Evolutionary conservation across 2,329 filamentous ascomycete species (phyloP).

Genomic region (Fusarium abutilonis): DNA sequence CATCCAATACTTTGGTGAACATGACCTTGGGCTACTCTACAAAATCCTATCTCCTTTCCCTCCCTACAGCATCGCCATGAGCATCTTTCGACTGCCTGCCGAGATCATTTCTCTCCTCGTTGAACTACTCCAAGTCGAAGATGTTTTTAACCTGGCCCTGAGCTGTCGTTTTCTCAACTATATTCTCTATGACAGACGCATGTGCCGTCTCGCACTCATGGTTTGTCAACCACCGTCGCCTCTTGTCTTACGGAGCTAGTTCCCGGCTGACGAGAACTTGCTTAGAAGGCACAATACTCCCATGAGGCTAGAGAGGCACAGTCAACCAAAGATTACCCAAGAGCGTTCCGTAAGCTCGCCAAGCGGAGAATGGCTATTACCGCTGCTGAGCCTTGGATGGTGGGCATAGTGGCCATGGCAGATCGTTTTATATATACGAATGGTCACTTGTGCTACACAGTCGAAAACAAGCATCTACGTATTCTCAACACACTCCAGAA

Average conservation of each 20-base stretch:
- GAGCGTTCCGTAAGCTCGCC: conserved; percentile 63
- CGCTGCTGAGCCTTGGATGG: conserved; percentile 69
- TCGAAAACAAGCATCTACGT: conserved; percentile 59
- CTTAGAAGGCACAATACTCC: conserved; percentile 38
- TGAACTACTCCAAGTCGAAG: conserved; percentile 63
- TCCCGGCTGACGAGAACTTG: conserved; percentile 29
- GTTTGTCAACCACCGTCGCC: conserved; percentile 53
- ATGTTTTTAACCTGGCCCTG: conserved; percentile 65
- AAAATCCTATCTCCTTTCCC: not conserved
- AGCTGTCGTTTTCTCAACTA: conserved; percentile 62
- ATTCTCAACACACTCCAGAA: conserved; percentile 65
- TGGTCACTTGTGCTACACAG: conserved; percentile 72
- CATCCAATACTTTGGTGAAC: conserved; percentile 13
- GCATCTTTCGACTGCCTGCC: conserved; percentile 61
- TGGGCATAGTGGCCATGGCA: conserved; percentile 67
- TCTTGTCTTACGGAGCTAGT: conserved; percentile 3
- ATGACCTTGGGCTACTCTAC: conserved; percentile 12
- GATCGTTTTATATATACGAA: conserved; percentile 70
- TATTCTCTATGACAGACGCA: conserved; percentile 62
- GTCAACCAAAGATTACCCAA: conserved; percentile 34
- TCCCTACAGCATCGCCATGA: conserved; percentile 50
- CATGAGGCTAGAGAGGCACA: conserved; percentile 38
- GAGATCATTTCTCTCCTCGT: conserved; percentile 72
- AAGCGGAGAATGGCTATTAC: conserved; percentile 70
- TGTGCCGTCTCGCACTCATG: conserved; percentile 67